phyloP scores from a whole-genome alignment of 805 yeast genomes.

The Hanseniaspora guilliermondii region DNA sequence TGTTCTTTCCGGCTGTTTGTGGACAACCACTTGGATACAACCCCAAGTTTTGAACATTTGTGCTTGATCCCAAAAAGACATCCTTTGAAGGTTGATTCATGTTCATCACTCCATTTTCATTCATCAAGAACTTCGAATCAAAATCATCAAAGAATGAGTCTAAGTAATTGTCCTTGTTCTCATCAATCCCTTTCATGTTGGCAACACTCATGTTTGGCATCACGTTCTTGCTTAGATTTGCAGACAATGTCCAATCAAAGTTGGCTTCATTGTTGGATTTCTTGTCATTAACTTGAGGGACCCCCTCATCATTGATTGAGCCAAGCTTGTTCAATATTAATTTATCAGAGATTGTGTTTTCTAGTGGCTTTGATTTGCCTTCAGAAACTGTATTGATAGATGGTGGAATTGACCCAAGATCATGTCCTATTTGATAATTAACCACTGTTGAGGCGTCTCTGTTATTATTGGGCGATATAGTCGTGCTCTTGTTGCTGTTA shows the following conservation, averaged over 20 bases:
- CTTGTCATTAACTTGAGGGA: neutral
- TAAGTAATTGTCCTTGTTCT: neutral
- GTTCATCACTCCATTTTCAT: neutral
- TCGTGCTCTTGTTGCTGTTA: neutral
- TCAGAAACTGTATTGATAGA: neutral
- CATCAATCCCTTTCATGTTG: neutral
- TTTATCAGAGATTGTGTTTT: neutral
- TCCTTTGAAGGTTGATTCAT: neutral
- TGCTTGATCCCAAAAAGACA: neutral
- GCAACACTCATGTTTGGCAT: neutral
- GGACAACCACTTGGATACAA: neutral
- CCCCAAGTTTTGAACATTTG: neutral
- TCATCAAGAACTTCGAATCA: neutral
- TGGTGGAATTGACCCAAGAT: neutral
- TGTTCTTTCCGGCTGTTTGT: neutral
- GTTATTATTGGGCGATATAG: neutral
- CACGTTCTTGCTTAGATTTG: neutral
- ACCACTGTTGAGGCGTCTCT: neutral
- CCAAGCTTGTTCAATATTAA: neutral
- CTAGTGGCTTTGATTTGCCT: neutral
- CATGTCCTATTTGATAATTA: neutral
- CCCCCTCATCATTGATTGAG: neutral
- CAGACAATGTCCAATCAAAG: constrained; percentile 1
- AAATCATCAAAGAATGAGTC: neutral
- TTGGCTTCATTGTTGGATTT: neutral